Evolutionary conservation across 768 basidiomycete genomes (phyloP), one percentile per base, ranked within the genome.

Genomic region (Suillus alpinus): DNA sequence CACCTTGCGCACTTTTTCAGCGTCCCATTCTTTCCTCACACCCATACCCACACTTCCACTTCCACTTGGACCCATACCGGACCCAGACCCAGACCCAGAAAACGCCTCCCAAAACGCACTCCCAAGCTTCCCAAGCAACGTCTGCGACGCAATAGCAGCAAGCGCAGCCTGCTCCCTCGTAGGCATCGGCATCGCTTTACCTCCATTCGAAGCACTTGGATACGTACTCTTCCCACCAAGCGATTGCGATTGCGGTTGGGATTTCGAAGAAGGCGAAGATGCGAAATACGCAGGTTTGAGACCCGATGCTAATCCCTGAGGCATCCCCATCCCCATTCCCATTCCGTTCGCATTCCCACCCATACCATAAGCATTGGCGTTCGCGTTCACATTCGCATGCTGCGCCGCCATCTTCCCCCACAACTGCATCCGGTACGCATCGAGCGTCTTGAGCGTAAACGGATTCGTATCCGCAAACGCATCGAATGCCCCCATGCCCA

Each of bases 381-480:
- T 44, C 31, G n/a, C n/a, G 20, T 46, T 23, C 56, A 56, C 73
- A 61, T 64, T 70, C 58, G 32, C 52, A 10, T 84, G 89, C 65
- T 93, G 92, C 36, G 86, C 81, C 0, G 93, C 93, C 86, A 96
- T 91, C 76, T 89, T 85, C 37, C 87, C 85, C 95, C 94, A 96
- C 0, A 97, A 80, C 63, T 96, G 94, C 91, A 94, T 94, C 44
- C 94, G 84, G 70, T 89, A 89, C 71, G 87, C 83, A 75, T 95
- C 94, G 65, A 95, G 77, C 1, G 83, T 86, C 79, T 93, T 94
- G 80, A 95, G 84, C 3, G 90, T 94, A 74, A 95, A 95, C 13
- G 88, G 86, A 65, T 92, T 93, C 63, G 80, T 71, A 65, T 95
- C 93, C 26, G 87, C 79, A 74, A 92, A 95, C 16, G 85, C 80